Base-by-base conservation (phyloP, 139 green algal genomes). In the Tetradesmus obliquus region DNA sequence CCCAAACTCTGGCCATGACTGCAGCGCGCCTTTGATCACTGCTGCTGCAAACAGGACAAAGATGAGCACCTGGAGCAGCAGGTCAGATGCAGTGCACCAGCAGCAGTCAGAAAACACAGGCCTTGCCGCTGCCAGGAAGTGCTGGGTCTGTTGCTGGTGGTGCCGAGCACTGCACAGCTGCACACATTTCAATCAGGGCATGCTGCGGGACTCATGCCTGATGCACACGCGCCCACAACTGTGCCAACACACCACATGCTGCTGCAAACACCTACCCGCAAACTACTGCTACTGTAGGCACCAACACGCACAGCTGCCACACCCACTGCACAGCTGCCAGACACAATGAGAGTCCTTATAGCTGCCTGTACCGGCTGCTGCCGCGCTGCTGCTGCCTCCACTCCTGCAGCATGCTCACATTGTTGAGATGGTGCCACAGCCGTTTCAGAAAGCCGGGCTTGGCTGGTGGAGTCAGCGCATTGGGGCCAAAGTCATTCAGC, bases 1-100 rank as follows among this genome's bases (percentile, higher is more conserved):
- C 1, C 81, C 91, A 76, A 91, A 91, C 81, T 91, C 91, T 1
- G 91, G 20, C 91, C 91, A 93, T 13, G 19, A 20, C 55, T 91
- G 51, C 86, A 93, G 71, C 24, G 87, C 91, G 3, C 87, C 91
- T 45, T 89, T 51, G 9, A 93, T 79, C n/a, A 93, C 54, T 4
- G 91, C 91, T 32, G 91, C 87, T 24, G 81, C 91, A 9, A 89
- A 24, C 19, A 93, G 82, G 32, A 93, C 58, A 10, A 55, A 90
- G 20, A 93, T 93, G 62, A 93, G 62, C 2, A 89, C 51, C 79
- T 55, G 79, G n/a, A 55, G 32, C 32, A 55, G 24, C 24, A 54
- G 32, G 74, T 12, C 32, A 51, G 74, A 22, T 69, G 51, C 51
- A 86, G 79, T 84, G 12, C 45, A 86, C 10, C 81, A 86, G 13